Evolutionary conservation across 106 monocot genomes (phyloP), one percentile per base, ranked within the genome.

Genomic region (Agapanthus africanus): DNA sequence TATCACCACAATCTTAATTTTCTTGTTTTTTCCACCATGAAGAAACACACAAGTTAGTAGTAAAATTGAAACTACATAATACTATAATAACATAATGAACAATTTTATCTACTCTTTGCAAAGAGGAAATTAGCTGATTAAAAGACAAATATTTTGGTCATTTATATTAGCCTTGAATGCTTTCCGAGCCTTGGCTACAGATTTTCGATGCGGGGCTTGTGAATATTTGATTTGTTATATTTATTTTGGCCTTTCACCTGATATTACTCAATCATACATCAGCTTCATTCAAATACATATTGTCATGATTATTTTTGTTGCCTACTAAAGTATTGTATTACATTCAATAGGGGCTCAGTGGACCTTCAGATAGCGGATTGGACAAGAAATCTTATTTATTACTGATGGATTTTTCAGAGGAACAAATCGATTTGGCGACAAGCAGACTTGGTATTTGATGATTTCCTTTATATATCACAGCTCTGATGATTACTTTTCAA

Each of bases 321-420:
- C 56, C 31, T n/a, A 57, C 56, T 4, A n/a, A 57, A 25, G 25
- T 31, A 30, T 30, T 30, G 56, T 30, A 30, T 14, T 3, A 30
- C 31, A 1, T 30, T n/a, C 16, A 0, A 21, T 68, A 72, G 71
- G 67, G 68, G 52, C 37, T 34, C 7, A 54, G 59, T 65, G 63
- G 36, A 30, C 52, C 63, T 34, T 54, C 32, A 71, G 23, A 51
- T 78, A 39, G 15, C 25, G 44, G 57, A 42, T 23, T 40, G 52
- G 86, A 86, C 27, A 90, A 81, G 66, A 83, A 40, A 35, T 76
- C 79, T 47, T 74, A 73, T 70, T 74, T 91, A 73, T 49, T 80
- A 33, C 72, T 57, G 40, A 91, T 87, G 91, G 71, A 87, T 59
- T 91, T 91, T 54, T 67, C 82, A 54, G 59, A 81, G 67, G 76